Conservation (phyloP, 2,329 filamentous ascomycete species). For the Paraconiothyrium brasiliense region DNA sequence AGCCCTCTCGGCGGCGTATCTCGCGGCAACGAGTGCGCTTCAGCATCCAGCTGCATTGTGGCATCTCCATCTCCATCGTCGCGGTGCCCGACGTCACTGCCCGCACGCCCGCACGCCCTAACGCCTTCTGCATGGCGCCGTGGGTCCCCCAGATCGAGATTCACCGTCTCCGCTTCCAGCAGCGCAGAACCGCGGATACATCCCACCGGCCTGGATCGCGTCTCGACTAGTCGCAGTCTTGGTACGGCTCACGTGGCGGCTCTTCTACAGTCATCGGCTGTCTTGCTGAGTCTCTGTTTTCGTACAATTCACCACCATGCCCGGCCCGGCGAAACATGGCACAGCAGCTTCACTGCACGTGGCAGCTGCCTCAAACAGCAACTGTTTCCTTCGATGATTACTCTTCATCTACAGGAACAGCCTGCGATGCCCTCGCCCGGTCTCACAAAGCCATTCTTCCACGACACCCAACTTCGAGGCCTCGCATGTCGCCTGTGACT, state of each 20-base stretch:
- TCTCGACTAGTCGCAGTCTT: not conserved
- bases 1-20: not conserved
- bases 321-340: not conserved
- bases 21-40: not conserved
- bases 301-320: not conserved
- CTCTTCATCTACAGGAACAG: not conserved
- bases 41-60: not conserved
- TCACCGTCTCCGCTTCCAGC: not conserved
- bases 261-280: not conserved
- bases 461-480: not conserved
- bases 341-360: not conserved
- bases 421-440: not conserved
- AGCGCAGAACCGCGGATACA: not conserved
- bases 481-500: not conserved
- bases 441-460: not conserved
- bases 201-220: not conserved
- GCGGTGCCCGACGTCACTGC: not conserved
- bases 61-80: not conserved
- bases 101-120: no score
- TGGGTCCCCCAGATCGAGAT: slow-evolving; percentile 2
- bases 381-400: not conserved
- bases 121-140: not conserved
- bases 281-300: not conserved
- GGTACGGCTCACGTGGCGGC: not conserved
- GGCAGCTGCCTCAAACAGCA: not conserved